Percentiles rank a stretch among this genome's conserved stretches.
Conservation (phyloP, 495 filamentous ascomycete genomes). For the Annulohypoxylon maeteangense region DNA sequence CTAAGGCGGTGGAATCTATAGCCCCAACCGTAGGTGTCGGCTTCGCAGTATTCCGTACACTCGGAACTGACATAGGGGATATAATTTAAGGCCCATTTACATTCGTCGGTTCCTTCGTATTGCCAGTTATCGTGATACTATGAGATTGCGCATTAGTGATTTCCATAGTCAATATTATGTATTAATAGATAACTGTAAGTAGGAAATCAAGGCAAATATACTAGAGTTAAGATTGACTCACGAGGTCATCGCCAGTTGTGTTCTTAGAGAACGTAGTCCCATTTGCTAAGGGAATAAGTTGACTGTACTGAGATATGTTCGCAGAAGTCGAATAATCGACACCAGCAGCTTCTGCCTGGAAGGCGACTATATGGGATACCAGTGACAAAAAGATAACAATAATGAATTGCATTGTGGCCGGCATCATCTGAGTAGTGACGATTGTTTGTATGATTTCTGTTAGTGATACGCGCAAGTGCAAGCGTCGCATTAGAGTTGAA, state of each 20-base stretch:
- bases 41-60: slow-evolving; percentile 38
- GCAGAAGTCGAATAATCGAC: neutral
- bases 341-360: neutral
- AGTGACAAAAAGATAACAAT: neutral
- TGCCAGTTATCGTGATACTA: slow-evolving; percentile 23
- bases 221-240: slow-evolving; percentile 11
- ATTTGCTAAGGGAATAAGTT: neutral
- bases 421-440: neutral
- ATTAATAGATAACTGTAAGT: too few relatives aligned
- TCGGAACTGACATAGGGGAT: slow-evolving; percentile 21
- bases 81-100: slow-evolving; percentile 7
- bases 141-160: neutral
- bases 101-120: slow-evolving; percentile 6
- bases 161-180: neutral
- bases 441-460: neutral
- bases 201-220: too few relatives aligned
- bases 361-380: neutral
- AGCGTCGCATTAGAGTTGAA: neutral
- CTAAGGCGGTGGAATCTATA: slow-evolving; percentile 22
- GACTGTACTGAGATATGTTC: neutral
- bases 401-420: neutral
- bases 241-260: neutral
- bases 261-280: slow-evolving; percentile 8
- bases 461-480: neutral
- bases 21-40: slow-evolving; percentile 22